Percentiles rank a stretch among this genome's conserved stretches.
Conservation (phyloP, 2,329 filamentous ascomycete species). For the Aspergillus terreus region DNA sequence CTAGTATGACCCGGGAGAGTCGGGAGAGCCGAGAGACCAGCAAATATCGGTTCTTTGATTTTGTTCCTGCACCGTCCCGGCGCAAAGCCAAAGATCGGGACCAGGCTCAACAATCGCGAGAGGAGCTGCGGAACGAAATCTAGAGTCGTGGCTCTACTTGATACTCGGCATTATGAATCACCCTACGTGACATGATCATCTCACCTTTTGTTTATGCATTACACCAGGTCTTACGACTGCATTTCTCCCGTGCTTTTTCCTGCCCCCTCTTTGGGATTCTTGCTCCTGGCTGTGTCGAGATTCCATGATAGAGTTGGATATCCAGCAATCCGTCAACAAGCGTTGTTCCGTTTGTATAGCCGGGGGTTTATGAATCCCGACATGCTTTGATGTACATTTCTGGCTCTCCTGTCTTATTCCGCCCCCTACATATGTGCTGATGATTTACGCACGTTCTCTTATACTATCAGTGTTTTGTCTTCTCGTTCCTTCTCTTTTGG, state of each 20-base stretch:
- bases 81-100: constrained; percentile 42
- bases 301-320: too few relatives aligned
- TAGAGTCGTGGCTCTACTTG: constrained; percentile 11
- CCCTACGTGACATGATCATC: constrained; percentile 1
- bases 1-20: constrained; percentile 36
- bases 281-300: too few relatives aligned
- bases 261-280: too few relatives aligned
- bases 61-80: constrained; percentile 39
- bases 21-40: constrained; percentile 11
- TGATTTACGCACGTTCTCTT: constrained; percentile 28
- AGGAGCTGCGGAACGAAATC: constrained; percentile 31
- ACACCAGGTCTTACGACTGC: background rate
- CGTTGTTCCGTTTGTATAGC: constrained; percentile 2
- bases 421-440: constrained; percentile 26
- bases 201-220: constrained; percentile 16
- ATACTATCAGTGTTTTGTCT: background rate
- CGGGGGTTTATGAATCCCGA: constrained; percentile 1
- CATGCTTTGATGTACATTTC: constrained; percentile 26
- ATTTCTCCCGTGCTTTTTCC: background rate
- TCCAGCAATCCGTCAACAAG: constrained; percentile 8
- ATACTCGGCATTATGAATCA: constrained; percentile 2
- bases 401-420: constrained; percentile 13
- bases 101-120: constrained; percentile 29
- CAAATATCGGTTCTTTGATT: constrained; percentile 44
- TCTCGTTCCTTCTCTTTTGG: constrained; percentile 13